Percentiles rank a stretch among this genome's conserved stretches.
Evolutionary conservation across 169 alveolate species (phyloP).

Genomic region (Plasmodium gallinaceum): DNA sequence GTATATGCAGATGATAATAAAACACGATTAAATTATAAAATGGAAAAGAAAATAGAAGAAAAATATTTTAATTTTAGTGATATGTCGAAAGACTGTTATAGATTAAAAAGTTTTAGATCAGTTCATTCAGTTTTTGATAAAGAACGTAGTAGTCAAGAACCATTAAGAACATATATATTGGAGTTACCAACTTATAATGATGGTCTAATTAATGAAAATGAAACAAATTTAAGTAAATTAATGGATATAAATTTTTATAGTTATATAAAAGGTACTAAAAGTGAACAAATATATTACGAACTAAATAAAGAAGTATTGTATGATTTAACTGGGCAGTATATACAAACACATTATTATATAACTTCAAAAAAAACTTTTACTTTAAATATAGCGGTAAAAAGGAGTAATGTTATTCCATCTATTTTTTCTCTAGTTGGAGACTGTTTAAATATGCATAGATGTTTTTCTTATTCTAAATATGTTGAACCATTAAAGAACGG

Average conservation of each 20-base stretch:
- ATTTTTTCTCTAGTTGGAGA: conserved; percentile 88
- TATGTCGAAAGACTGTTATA: conserved; percentile 80
- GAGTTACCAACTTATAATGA: conserved; percentile 81
- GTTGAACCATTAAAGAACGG: conserved; percentile 85
- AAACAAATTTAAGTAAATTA: conserved; percentile 79
- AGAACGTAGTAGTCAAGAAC: conserved; percentile 81
- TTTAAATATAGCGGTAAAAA: conserved; percentile 86
- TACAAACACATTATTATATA: conserved; percentile 80
- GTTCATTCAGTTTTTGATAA: conserved; percentile 87
- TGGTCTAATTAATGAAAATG: conserved; percentile 82
- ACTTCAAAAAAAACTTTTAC: conserved; percentile 78
- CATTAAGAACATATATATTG: conserved; percentile 86
- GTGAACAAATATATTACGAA: conserved; percentile 84
- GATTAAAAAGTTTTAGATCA: conserved; percentile 89
- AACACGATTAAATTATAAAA: conserved; percentile 84
- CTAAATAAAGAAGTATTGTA: conserved; percentile 80
- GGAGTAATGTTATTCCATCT: conserved; percentile 82
- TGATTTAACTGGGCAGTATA: conserved; percentile 81
- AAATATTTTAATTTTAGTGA: conserved; percentile 82
- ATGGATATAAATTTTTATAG: conserved; percentile 83
- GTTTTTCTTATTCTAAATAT: conserved; percentile 87
- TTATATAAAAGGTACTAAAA: conserved; percentile 83
- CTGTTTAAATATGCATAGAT: conserved; percentile 85
- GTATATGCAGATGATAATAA: conserved; percentile 84
- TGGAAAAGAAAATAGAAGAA: conserved; percentile 85